Conservation (phyloP, 306 rosid species). For the Ceratonia siliqua region DNA sequence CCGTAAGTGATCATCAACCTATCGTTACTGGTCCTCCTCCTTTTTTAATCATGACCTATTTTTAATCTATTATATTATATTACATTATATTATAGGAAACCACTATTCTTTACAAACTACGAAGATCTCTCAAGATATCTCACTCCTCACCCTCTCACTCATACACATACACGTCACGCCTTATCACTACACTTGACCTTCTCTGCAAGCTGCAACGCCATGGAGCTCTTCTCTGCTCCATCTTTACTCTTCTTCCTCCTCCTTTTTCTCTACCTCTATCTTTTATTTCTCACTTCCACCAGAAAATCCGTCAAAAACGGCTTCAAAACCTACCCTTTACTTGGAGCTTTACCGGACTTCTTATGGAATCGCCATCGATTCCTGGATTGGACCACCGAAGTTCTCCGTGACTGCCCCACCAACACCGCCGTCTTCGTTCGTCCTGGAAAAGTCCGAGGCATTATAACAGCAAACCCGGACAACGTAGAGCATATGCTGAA, state of each 20-base stretch:
- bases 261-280: slow-evolving; percentile 30
- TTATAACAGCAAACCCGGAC: slow-evolving; percentile 62
- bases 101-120: too few relatives aligned
- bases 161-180: not conserved
- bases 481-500: slow-evolving; percentile 69
- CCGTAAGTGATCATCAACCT: too few relatives aligned
- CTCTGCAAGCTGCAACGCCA: not conserved
- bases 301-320: slow-evolving; percentile 34
- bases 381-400: slow-evolving; percentile 60
- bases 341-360: slow-evolving; percentile 59
- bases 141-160: too few relatives aligned
- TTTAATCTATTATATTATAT: too few relatives aligned
- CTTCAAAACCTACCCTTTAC: slow-evolving; percentile 51
- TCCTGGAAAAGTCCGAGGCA: slow-evolving; percentile 38
- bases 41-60: too few relatives aligned
- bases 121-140: too few relatives aligned
- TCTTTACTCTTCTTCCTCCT: slow-evolving; percentile 21
- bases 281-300: not conserved
- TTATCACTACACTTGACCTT: not conserved
- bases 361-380: slow-evolving; percentile 57
- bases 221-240: slow-evolving; percentile 11
- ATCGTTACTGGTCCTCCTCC: too few relatives aligned
- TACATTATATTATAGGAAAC: too few relatives aligned
- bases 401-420: slow-evolving; percentile 46
- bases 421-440: slow-evolving; percentile 50